Percentiles rank a stretch among this genome's conserved stretches.
Evolutionary conservation across 345 rosid species (phyloP).

Genomic region (Toxicodendron radicans): DNA sequence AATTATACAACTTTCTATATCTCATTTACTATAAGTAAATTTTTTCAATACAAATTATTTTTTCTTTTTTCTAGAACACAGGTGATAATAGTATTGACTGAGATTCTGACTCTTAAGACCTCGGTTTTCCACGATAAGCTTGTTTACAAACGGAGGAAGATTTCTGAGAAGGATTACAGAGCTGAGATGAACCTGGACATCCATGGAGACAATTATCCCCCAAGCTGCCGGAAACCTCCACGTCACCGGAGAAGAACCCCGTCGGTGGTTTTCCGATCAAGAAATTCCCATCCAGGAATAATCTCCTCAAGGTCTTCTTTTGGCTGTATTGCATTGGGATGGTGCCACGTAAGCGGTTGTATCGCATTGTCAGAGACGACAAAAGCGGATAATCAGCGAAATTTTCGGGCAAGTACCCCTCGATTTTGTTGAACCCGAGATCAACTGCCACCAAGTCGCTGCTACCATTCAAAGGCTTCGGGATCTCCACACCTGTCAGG

Average conservation of each 20-base stretch:
- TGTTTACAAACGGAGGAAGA: constrained; percentile 61
- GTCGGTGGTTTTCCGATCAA: constrained; percentile 78
- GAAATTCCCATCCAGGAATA: constrained; percentile 82
- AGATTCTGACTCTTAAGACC: constrained; percentile 31
- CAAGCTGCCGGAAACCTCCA: constrained; percentile 64
- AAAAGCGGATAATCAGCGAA: constrained; percentile 58
- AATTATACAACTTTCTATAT: not conserved
- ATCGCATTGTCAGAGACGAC: constrained; percentile 67
- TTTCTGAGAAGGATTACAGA: constrained; percentile 81
- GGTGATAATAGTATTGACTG: not conserved
- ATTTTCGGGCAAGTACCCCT: constrained; percentile 49
- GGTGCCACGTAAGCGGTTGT: constrained; percentile 65
- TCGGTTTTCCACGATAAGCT: constrained; percentile 80
- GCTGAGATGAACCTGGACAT: constrained; percentile 76
- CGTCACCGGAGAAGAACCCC: constrained; percentile 36
- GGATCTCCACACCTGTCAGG: constrained; percentile 52
- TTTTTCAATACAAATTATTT: not conserved
- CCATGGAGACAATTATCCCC: constrained; percentile 81
- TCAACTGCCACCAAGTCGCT: constrained; percentile 76
- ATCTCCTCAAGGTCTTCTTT: constrained; percentile 52
- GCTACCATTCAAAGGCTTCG: constrained; percentile 34
- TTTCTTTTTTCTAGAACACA: not conserved
- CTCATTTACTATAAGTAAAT: too few relatives aligned
- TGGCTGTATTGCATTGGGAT: constrained; percentile 65
- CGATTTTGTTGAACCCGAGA: constrained; percentile 69